Base-by-base conservation (phyloP, 2,329 filamentous ascomycete species). In the Arthroderma sp. region DNA sequence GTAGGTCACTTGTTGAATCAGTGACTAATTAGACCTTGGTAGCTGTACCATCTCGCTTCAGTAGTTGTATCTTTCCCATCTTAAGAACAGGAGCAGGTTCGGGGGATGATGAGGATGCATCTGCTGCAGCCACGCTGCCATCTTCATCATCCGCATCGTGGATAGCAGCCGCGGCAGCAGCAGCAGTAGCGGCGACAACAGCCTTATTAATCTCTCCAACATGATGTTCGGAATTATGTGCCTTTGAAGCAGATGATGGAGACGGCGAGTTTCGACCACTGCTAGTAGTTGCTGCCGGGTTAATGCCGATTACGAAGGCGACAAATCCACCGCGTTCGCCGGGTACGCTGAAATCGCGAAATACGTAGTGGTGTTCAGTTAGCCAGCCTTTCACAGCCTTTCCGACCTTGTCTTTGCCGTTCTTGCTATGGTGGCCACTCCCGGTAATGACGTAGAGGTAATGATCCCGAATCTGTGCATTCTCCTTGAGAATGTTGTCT, bases 351-450 rank as follows among this genome's bases (percentile, higher is more conserved):
- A 98, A 98, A 73, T 98, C 93, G 56, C 91, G 86, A 73, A 91
- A 98, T 0, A 88, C 87, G 69, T 96, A 98, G 61, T 88, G 83
- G 90, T 91, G 95, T 70, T 97, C 91, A 68, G 91, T 94, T 57
- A 98, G 76, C 74, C 94, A 97, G 63, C 81, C 83, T 56, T 93
- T 85, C 61, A 97, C 85, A 1, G 91, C 90, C 74, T 95, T 95
- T 68, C 91, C 91, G 37, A 98, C 88, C 74, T 98, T 98, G 73
- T 98, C 93, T 71, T 97, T 97, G 66, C 93, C 91, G 68, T 96
- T 96, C 77, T 97, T 97, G 70, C 88, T 95, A 73, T 98, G 93
- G 67, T 97, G 91, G 2, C 91, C 93, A 0, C 91, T 97, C 47
- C 93, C 93, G 1, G 91, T 96, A 69, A 98, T 97, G 63, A 91